These are phyloP conservation scores for Ceratocystis variospora DNA, from an alignment of 2,329 filamentous ascomycete species.

Conservation along the genomic window DNA sequence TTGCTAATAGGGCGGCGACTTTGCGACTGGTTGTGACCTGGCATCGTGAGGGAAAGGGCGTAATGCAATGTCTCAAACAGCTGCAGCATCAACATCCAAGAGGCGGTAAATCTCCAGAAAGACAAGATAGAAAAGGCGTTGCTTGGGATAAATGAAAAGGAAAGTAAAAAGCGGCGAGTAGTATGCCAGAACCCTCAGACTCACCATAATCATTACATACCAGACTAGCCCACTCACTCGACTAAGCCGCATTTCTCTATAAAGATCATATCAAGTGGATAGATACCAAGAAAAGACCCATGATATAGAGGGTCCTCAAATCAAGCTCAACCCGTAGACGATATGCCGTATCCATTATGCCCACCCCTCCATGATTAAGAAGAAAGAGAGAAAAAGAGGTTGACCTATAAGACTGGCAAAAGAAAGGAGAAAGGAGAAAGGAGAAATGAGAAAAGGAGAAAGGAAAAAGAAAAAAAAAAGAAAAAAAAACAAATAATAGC, in stretches of 20 bases:
- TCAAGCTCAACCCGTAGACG: neutral
- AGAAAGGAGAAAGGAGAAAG: neutral
- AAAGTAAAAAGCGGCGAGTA: neutral
- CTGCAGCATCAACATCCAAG: no score
- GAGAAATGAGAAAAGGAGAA: neutral
- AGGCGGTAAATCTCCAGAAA: no score
- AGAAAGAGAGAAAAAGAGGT: slow-evolving; percentile 7
- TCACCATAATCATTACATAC: neutral
- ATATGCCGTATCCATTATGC: neutral
- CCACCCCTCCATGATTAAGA: neutral
- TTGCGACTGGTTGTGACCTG: neutral
- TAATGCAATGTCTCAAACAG: no score
- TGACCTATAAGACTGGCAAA: slow-evolving; percentile 5
- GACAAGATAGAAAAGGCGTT: neutral
- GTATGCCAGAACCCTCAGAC: neutral
- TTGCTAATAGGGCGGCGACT: neutral
- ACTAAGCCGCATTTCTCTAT: no score
- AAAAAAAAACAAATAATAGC: neutral
- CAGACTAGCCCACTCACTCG: no score
- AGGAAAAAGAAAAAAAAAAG: neutral
- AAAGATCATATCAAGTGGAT: no score
- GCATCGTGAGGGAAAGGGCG: no score
- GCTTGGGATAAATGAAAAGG: neutral
- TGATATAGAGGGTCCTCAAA: neutral
- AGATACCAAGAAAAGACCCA: neutral